Evolutionary conservation across 164 flowering plant species (phyloP).

Genomic region (Brasenia schreberi): DNA sequence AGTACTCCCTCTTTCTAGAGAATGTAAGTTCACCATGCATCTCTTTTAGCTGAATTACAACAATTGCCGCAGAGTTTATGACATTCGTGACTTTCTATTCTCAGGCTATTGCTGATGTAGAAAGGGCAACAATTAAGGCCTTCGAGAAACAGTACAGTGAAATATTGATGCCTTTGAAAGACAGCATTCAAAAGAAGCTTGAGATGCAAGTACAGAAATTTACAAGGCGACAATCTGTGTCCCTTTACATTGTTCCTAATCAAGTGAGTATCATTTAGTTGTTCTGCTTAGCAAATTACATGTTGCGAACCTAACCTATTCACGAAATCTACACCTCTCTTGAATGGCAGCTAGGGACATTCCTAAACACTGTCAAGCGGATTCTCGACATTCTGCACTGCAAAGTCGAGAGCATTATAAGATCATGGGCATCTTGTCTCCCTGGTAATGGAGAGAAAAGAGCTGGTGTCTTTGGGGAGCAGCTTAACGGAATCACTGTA

Average conservation of each 20-base stretch:
- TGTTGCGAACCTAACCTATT: not conserved
- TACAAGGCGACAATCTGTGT: conserved; percentile 70
- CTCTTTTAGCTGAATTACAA: not conserved
- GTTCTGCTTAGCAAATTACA: not conserved
- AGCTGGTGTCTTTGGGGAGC: conserved; percentile 65
- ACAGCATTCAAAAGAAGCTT: conserved; percentile 76
- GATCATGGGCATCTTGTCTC: conserved; percentile 72
- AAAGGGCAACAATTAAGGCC: conserved; percentile 70
- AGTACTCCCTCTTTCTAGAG: conserved; percentile 61
- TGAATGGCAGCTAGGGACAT: conserved; percentile 57
- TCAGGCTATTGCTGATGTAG: conserved; percentile 72
- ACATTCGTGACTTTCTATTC: not conserved
- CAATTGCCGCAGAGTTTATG: not conserved
- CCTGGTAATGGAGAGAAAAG: conserved; percentile 43
- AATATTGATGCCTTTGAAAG: conserved; percentile 73
- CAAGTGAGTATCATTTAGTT: conserved; percentile 36
- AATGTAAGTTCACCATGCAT: conserved; percentile 38
- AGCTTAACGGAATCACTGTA: conserved; percentile 75
- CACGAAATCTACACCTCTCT: conserved; percentile 2
- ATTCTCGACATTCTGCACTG: conserved; percentile 76
- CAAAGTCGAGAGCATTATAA: conserved; percentile 60
- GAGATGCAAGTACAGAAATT: conserved; percentile 85
- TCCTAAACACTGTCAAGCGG: conserved; percentile 78
- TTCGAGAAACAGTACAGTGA: conserved; percentile 80
- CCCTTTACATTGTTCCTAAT: conserved; percentile 54